Evolutionary conservation across 148 eudicot genomes (phyloP), one percentile per base, ranked within the genome.

Genomic region (Vaccinium vitisidaea): DNA sequence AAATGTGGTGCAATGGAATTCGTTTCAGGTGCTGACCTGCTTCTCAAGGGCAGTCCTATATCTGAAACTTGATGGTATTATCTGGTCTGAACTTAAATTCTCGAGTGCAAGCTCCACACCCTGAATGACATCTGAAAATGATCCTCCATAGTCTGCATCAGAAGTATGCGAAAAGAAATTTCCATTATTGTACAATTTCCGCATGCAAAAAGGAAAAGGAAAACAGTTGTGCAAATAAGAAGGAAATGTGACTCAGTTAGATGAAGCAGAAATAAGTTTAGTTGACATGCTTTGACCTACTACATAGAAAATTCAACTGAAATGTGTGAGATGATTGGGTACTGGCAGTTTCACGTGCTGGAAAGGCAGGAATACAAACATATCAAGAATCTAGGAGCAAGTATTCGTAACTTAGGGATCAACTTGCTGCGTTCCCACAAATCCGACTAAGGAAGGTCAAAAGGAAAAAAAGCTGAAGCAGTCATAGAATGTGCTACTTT

Each of bases 41-140:
- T 94, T 96, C 90, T 96, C 98, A 83, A 96, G 92, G 36, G 95
- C 97, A 83, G 94, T 83, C 89, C 87, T 89, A 84, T 96, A 96
- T 89, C 92, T 94, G 89, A 92, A 96, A 86, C 88, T 92, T 83
- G 95, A 90, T 59, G 97, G 93, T 77, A 90, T 82, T 83, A 90
- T 89, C 84, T 87, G 91, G 75, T 90, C 92, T 39, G 95, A 87
- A 80, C 89, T 83, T 21, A 91, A 75, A 91, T 92, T 93, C 88
- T 96, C 99, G 75, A 94, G 84, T 63, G 89, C 88, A 82, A 89
- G 92, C 86, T 88, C 92, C 73, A 96, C 92, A 53, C 96, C 92
- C 88, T 88, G 92, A 84, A 96, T 87, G 76, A 96, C 91, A 88
- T 95, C 98, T 76, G 92, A 84, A 84, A 92, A 96, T 83, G 99